Conservation (phyloP, 768 basidiomycete species). For the Tricholoma sp. region DNA sequence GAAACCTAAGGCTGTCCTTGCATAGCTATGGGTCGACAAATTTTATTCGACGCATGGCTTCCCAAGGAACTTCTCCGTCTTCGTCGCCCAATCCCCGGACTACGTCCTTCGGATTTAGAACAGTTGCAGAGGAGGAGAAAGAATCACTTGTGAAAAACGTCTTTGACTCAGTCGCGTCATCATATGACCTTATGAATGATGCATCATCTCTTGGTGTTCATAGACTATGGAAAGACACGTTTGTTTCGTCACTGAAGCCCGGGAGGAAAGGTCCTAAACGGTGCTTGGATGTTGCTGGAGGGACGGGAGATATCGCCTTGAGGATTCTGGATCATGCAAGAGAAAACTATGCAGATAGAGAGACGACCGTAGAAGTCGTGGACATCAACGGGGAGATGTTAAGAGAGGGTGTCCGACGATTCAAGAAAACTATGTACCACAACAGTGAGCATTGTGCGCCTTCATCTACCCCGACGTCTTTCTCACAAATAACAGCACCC, state of each 20-base stretch:
- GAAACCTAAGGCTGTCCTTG: constrained; percentile 5
- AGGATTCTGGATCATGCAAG: constrained; percentile 88
- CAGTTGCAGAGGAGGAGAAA: constrained; percentile 81
- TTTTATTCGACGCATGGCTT: constrained; percentile 12
- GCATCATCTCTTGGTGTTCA: constrained; percentile 97
- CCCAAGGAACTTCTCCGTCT: constrained; percentile 12
- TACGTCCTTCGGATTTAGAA: constrained; percentile 91
- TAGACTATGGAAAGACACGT: constrained; percentile 93
- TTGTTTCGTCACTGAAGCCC: constrained; percentile 70
- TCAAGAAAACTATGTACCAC: constrained; percentile 98
- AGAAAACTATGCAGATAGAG: constrained; percentile 85
- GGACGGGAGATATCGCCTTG: constrained; percentile 96
- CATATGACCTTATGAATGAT: constrained; percentile 98
- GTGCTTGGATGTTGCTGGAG: constrained; percentile 95
- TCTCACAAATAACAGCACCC: constrained; percentile 51
- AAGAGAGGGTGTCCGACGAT: constrained; percentile 81
- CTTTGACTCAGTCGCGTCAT: constrained; percentile 92
- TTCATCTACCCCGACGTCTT: background rate
- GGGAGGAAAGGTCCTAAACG: constrained; percentile 68
- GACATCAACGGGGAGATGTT: constrained; percentile 98
- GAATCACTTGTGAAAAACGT: constrained; percentile 89
- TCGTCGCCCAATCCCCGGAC: constrained; percentile 32
- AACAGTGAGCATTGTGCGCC: constrained; percentile 58
- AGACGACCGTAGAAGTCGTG: constrained; percentile 82
- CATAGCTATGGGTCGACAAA: background rate